A percentile compares a stretch with the other conserved stretches of the same genome.
These are phyloP conservation scores for Pleurotus cornucopiae DNA, from an alignment of 768 basidiomycete species.

Conservation along the genomic window DNA sequence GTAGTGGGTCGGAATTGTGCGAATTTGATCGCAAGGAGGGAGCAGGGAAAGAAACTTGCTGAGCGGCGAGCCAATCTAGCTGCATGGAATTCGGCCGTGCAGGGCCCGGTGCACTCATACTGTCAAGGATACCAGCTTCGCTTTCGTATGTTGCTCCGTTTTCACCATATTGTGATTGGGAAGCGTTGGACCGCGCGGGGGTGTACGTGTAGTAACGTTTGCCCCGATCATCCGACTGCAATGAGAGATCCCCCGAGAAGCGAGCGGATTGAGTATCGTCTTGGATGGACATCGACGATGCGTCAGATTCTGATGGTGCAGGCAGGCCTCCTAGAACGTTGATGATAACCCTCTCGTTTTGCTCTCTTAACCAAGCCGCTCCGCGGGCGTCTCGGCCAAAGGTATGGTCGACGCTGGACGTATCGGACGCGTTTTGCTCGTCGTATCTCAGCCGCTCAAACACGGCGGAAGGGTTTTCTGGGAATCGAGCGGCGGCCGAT, in stretches of 20 bases:
- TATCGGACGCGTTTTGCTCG: constrained; percentile 37
- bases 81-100: constrained; percentile 66
- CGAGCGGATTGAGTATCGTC: constrained; percentile 29
- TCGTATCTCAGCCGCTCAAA: constrained; percentile 55
- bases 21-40: constrained; percentile 22
- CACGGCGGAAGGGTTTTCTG: constrained; percentile 39
- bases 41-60: constrained; percentile 30
- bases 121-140: background rate
- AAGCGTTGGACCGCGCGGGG: constrained; percentile 37
- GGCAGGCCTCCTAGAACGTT: constrained; percentile 56
- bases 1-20: constrained; percentile 23
- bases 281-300: constrained; percentile 14
- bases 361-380: constrained; percentile 79
- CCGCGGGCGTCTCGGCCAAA: constrained; percentile 62
- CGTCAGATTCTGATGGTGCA: constrained; percentile 54
- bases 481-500: constrained; percentile 19
- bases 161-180: constrained; percentile 48
- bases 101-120: constrained; percentile 19
- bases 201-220: constrained; percentile 77
- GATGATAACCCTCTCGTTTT: constrained; percentile 63
- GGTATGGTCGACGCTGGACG: constrained; percentile 36
- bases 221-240: constrained; percentile 64
- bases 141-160: constrained; percentile 20
- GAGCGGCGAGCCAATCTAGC: constrained; percentile 58
- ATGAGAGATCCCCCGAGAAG: constrained; percentile 53